phyloP scores from a whole-genome alignment of 2,329 filamentous ascomycete species.

The Chaetomium olivaceum region DNA sequence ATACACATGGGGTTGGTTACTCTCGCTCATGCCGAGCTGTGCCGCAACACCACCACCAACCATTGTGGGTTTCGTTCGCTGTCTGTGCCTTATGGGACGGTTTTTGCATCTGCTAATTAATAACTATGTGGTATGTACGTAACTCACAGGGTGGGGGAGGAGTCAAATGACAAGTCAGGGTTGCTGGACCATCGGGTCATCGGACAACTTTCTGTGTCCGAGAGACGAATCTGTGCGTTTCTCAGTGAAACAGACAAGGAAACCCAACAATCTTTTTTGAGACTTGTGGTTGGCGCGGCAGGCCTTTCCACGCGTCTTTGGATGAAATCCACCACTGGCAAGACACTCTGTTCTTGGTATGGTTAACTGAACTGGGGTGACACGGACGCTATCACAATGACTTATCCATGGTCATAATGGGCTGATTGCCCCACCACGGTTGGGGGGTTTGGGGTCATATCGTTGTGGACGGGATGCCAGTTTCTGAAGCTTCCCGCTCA shows the following conservation, averaged over 20 bases:
- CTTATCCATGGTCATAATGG: neutral
- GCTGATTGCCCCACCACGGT: neutral
- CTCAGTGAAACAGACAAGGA: neutral
- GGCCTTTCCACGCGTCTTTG: neutral
- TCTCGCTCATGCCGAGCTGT: slow-evolving; percentile 6
- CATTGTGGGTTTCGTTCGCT: neutral
- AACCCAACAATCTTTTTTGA: neutral
- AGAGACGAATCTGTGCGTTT: neutral
- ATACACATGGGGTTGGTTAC: neutral
- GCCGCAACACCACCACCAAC: neutral
- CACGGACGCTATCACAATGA: slow-evolving; percentile 1
- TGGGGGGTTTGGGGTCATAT: neutral
- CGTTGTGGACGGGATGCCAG: neutral
- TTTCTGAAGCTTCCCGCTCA: neutral
- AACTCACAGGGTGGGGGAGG: neutral
- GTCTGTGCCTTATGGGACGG: neutral
- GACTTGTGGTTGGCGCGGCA: neutral
- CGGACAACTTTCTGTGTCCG: neutral
- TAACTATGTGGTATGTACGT: neutral
- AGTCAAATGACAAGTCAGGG: neutral
- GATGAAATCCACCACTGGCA: neutral
- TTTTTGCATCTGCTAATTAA: neutral
- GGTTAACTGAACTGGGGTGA: neutral
- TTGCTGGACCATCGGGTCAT: too few relatives aligned
- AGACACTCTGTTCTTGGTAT: neutral